A percentile compares a stretch with the other conserved stretches of the same genome.
phyloP scores from a whole-genome alignment of 306 rosid genomes.

The Luffa aegyptiaca region DNA sequence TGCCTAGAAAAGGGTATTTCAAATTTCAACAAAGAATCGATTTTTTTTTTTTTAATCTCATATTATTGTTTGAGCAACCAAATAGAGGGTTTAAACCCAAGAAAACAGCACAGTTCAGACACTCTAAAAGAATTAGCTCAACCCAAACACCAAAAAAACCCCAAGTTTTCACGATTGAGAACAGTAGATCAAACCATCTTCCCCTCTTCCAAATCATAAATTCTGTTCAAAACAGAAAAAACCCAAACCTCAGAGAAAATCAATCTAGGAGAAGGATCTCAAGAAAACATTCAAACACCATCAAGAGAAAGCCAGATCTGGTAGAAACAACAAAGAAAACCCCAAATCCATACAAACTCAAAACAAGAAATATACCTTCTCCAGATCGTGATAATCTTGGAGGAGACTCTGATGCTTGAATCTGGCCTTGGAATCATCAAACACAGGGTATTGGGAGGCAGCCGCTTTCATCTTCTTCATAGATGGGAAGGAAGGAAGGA shows the following conservation, averaged over 20 bases:
- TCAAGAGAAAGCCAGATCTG: constrained; percentile 35
- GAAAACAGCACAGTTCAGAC: not conserved
- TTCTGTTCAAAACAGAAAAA: not conserved
- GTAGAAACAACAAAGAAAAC: constrained; percentile 14
- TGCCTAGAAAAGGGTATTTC: not conserved
- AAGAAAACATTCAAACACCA: constrained; percentile 10
- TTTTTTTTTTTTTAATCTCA: not conserved
- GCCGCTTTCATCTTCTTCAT: constrained; percentile 81
- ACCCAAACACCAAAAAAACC: not conserved
- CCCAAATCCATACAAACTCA: constrained; percentile 8
- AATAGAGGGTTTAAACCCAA: not conserved
- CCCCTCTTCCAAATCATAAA: not conserved
- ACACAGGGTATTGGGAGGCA: constrained; percentile 26
- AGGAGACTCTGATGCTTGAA: constrained; percentile 74
- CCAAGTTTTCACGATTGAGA: not conserved
- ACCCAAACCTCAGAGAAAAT: constrained; percentile 16
- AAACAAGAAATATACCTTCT: constrained; percentile 35
- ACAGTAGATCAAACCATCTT: not conserved
- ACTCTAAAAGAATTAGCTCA: not conserved
- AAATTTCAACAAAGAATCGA: not conserved
- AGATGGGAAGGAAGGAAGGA: constrained; percentile 12
- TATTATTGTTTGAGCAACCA: not conserved
- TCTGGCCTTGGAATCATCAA: constrained; percentile 42
- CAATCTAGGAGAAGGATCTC: not conserved
- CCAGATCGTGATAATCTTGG: constrained; percentile 70